Conservation (phyloP, 495 filamentous ascomycete species). For the Penicillium ochrochloron region DNA sequence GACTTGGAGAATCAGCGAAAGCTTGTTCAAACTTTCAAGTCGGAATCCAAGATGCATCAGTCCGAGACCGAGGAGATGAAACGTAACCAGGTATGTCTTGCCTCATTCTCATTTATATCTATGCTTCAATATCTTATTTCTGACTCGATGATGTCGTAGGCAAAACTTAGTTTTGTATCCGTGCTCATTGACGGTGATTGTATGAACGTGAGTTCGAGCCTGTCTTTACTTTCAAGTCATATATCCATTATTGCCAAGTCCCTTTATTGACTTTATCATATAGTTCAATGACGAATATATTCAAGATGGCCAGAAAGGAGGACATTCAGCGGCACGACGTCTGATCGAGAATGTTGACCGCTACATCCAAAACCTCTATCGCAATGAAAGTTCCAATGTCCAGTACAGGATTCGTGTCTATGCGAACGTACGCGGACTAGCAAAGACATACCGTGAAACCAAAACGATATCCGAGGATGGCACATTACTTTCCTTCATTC, state of each 20-base stretch:
- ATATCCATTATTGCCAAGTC: too few relatives aligned
- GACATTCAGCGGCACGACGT: constrained; percentile 27
- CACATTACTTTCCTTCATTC: constrained; percentile 30
- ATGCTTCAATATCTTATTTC: not conserved
- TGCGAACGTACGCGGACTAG: constrained; percentile 36
- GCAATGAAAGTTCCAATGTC: constrained; percentile 18
- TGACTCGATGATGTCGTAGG: constrained; percentile 13
- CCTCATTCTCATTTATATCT: not conserved
- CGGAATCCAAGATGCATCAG: constrained; percentile 6
- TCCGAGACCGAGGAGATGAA: constrained; percentile 16
- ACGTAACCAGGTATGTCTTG: constrained; percentile 19
- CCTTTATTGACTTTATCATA: not conserved
- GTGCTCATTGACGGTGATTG: constrained; percentile 39
- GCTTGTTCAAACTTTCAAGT: constrained; percentile 3
- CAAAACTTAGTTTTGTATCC: constrained; percentile 30
- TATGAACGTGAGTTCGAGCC: constrained; percentile 33
- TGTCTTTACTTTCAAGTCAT: not conserved
- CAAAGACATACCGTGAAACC: constrained; percentile 29
- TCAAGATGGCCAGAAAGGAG: constrained; percentile 28
- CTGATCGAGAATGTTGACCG: constrained; percentile 23
- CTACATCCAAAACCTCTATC: constrained; percentile 19
- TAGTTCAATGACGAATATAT: constrained; percentile 30
- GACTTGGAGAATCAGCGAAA: constrained; percentile 13
- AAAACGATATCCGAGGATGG: constrained; percentile 17
- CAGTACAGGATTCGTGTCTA: constrained; percentile 35